Percentiles rank a stretch among this genome's conserved stretches.
Conservation (phyloP, 2,329 filamentous ascomycete species). For the Penicillium olsonii region DNA sequence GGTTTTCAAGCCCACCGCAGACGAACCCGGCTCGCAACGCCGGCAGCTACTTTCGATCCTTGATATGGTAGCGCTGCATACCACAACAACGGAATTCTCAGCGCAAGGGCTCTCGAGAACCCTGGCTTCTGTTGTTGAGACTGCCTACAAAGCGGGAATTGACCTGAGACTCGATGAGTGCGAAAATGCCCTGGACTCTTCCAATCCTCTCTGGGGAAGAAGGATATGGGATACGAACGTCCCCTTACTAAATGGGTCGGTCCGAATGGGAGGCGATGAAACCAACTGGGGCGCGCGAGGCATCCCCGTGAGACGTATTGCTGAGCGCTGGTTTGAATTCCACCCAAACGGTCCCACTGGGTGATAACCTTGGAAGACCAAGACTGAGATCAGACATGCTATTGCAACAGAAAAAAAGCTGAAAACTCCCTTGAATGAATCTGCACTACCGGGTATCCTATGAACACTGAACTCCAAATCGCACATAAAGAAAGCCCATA, state of each 20-base stretch:
- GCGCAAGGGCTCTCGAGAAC: slow-evolving; percentile 51
- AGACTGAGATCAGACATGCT: slow-evolving; percentile 8
- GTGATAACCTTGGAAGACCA: slow-evolving; percentile 11
- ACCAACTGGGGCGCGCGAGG: slow-evolving; percentile 60
- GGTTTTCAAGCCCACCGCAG: slow-evolving; percentile 41
- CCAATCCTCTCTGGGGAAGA: slow-evolving; percentile 32
- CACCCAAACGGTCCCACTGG: slow-evolving; percentile 32
- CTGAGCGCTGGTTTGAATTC: slow-evolving; percentile 68
- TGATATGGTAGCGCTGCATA: slow-evolving; percentile 45
- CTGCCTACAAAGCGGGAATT: slow-evolving; percentile 30
- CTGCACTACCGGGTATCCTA: slow-evolving; percentile 43
- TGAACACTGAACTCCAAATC: slow-evolving; percentile 39
- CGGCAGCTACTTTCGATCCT: slow-evolving; percentile 40
- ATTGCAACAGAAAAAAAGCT: slow-evolving; percentile 20
- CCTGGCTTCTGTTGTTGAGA: slow-evolving; percentile 43
- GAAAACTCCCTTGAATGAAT: slow-evolving; percentile 28
- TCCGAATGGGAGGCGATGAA: slow-evolving; percentile 50
- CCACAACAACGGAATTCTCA: slow-evolving; percentile 48
- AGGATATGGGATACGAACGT: slow-evolving; percentile 53
- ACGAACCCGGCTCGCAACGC: background rate
- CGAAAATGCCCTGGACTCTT: slow-evolving; percentile 30
- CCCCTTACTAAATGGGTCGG: slow-evolving; percentile 63
- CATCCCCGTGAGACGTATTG: slow-evolving; percentile 58
- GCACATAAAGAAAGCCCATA: slow-evolving; percentile 29
- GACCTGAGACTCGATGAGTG: slow-evolving; percentile 46